Base-by-base conservation (phyloP, 2,329 filamentous ascomycete species). In the Penicillium sp. region DNA sequence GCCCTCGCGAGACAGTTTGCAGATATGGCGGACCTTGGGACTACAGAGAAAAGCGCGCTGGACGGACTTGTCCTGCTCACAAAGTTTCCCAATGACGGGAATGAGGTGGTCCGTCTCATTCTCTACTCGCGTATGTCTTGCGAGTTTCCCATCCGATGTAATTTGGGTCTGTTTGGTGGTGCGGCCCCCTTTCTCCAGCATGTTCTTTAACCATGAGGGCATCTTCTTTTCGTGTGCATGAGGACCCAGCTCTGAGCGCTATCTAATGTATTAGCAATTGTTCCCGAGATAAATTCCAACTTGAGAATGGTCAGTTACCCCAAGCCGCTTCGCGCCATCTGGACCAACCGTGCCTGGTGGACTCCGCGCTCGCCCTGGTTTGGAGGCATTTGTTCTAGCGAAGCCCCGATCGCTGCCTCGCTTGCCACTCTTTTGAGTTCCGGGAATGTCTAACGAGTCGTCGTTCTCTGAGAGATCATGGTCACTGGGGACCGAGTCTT, bases 41-140 rank as follows among this genome's bases (percentile, higher is more conserved):
- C 89, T 82, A 65, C 90, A 96, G 27, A 95, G 74, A 59, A 89
- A 95, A 5, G 87, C 87, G 53, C 80, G 80, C 43, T 79, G 74
- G 1, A 88, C 86, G 4, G 73, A 71, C 6, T 69, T 63, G 58
- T 86, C 87, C 45, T 85, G 76, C 32, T 84, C 76, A 35, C 87
- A 78, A 9, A 89, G 72, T 51, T 79, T 77, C 16, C 74, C 69
- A 18, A 91, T 70, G 1, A 84, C 77, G 0, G 80, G 77, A 44
- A 89, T 74, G 8, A 89, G 71, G 10, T 77, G 77, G 65, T 59
- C 49, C 1, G 63, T 68, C 47, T 75, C 70, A 49, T 80, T 80
- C 42, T 75, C 72, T 44, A 72, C 65, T 26, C 58, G 64, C 42
- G 68, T 69, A 23, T 72, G 65, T 41, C 66, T 73, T 23, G 65